Evolutionary conservation across 2,329 filamentous ascomycete genomes (phyloP).

Genomic region (Zasmidium angulare): DNA sequence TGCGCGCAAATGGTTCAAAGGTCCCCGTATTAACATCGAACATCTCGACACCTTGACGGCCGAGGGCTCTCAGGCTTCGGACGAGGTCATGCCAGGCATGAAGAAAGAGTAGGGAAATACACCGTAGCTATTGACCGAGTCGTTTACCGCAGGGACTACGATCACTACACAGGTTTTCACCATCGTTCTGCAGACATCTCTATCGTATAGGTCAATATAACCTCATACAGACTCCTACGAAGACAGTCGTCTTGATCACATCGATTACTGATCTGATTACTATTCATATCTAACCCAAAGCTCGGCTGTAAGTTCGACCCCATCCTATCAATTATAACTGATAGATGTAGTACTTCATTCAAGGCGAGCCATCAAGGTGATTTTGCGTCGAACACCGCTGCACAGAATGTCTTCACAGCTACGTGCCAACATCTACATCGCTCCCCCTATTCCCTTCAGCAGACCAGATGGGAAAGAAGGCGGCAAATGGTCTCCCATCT

Average conservation of each 20-base stretch:
- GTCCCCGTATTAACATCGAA: conserved; percentile 35
- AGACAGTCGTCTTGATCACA: too few relatives aligned
- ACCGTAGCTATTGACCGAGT: too few relatives aligned
- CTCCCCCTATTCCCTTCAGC: conserved; percentile 7
- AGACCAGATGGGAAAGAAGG: not conserved
- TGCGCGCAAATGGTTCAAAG: conserved; percentile 37
- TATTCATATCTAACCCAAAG: not conserved
- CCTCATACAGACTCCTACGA: too few relatives aligned
- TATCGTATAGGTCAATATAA: too few relatives aligned
- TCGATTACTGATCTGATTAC: not conserved
- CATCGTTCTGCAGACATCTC: too few relatives aligned
- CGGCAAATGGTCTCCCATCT: conserved; percentile 9
- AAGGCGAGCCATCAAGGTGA: not conserved
- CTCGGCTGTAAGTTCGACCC: not conserved
- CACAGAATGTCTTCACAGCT: not conserved
- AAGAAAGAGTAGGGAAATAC: not conserved
- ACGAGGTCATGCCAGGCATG: not conserved
- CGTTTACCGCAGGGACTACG: too few relatives aligned
- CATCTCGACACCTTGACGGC: conserved; percentile 9
- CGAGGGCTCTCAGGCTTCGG: not conserved
- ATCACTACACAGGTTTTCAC: too few relatives aligned
- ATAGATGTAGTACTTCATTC: not conserved
- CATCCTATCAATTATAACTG: not conserved
- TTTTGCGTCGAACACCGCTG: not conserved
- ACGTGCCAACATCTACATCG: conserved; percentile 9